A percentile compares a stretch with the other conserved stretches of the same genome.
phyloP scores from a whole-genome alignment of 179 eudicot species.

The Vitellaria paradoxa region DNA sequence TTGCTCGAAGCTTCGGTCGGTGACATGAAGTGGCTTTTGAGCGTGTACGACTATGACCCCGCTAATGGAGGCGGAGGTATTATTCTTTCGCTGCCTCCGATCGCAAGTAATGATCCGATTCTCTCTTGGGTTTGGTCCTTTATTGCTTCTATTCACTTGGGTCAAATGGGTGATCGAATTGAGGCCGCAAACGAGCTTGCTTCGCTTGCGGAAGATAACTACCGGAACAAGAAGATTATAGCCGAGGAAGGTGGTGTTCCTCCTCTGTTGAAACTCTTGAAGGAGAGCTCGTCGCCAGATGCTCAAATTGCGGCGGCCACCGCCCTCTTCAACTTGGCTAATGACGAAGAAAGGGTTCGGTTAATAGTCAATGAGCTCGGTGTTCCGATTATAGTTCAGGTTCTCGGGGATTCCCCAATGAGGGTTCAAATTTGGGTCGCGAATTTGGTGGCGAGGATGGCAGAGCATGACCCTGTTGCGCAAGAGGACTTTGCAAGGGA shows the following conservation, averaged over 20 bases:
- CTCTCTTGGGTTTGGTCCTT: slow-evolving; percentile 79
- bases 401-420: slow-evolving; percentile 47
- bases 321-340: slow-evolving; percentile 34
- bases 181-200: slow-evolving; percentile 60
- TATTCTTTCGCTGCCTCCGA: slow-evolving; percentile 62
- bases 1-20: slow-evolving; percentile 57
- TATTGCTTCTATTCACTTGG: slow-evolving; percentile 46
- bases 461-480: slow-evolving; percentile 36
- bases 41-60: slow-evolving; percentile 32
- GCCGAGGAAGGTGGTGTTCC: slow-evolving; percentile 76
- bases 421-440: slow-evolving; percentile 55
- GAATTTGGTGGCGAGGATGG: slow-evolving; percentile 62
- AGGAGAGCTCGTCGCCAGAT: slow-evolving; percentile 40
- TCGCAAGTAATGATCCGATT: slow-evolving; percentile 78
- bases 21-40: slow-evolving; percentile 63
- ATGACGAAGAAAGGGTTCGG: slow-evolving; percentile 41
- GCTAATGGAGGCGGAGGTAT: slow-evolving; percentile 31
- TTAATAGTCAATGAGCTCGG: slow-evolving; percentile 39
- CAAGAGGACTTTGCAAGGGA: slow-evolving; percentile 72
- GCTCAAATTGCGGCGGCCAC: slow-evolving; percentile 62
- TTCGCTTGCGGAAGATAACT: slow-evolving; percentile 57
- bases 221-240: slow-evolving; percentile 72
- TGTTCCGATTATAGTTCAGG: slow-evolving; percentile 49
- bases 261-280: slow-evolving; percentile 60
- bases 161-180: slow-evolving; percentile 34